Percentiles rank a stretch among this genome's conserved stretches.
Conservation (phyloP, 1,284 basidiomycete species). For the Pseudozyma hubeiensis region DNA sequence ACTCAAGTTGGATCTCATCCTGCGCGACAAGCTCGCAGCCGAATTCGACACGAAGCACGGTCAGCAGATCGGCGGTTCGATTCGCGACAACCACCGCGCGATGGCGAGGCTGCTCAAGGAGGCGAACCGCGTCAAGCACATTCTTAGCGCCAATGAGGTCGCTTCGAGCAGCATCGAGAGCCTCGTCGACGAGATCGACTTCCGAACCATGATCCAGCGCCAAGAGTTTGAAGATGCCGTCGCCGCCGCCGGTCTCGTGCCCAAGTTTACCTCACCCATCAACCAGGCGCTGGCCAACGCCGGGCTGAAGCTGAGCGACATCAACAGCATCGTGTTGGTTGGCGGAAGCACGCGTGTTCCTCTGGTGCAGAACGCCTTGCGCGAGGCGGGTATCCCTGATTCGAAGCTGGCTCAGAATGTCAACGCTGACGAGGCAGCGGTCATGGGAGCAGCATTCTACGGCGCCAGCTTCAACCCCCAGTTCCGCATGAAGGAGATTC, state of each 20-base stretch:
- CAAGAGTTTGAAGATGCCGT: constrained; percentile 78
- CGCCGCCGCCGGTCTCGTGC: constrained; percentile 32
- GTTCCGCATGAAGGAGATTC: constrained; percentile 95
- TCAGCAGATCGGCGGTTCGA: constrained; percentile 47
- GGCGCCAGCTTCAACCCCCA: constrained; percentile 88
- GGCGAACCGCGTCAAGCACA: constrained; percentile 87
- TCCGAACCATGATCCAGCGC: constrained; percentile 81
- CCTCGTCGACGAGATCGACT: constrained; percentile 89
- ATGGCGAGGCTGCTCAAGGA: constrained; percentile 96
- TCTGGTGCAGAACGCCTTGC: constrained; percentile 79
- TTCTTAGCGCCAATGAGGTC: constrained; percentile 91
- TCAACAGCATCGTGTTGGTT: constrained; percentile 89
- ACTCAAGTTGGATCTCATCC: constrained; percentile 82
- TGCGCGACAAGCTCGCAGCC: constrained; percentile 83
- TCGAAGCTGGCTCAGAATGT: constrained; percentile 77
- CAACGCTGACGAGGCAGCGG: constrained; percentile 96
- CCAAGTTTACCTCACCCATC: constrained; percentile 71
- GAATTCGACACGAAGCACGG: constrained; percentile 78
- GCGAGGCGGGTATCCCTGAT: constrained; percentile 62
- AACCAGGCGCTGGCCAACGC: constrained; percentile 79
- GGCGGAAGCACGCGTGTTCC: constrained; percentile 91
- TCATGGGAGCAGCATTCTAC: constrained; percentile 89
- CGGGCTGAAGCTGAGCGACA: constrained; percentile 77
- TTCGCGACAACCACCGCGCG: constrained; percentile 77
- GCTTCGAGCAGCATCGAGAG: constrained; percentile 84